Conservation (phyloP, 208 protist species). For the Tetramitus jugosus region DNA sequence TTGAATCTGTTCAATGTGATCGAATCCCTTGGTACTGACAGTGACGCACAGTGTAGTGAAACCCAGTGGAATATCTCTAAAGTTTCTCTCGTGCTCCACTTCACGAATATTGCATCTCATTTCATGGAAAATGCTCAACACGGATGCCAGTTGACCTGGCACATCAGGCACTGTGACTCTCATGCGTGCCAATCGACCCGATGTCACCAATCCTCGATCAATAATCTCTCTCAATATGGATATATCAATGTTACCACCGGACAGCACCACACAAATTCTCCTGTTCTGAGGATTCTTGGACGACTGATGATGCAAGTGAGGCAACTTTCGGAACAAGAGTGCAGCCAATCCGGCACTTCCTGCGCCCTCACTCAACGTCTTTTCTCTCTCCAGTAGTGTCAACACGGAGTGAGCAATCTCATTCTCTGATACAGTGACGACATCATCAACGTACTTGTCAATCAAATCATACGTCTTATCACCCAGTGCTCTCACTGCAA, state of each 20-base stretch:
- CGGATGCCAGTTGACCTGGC: constrained; percentile 38
- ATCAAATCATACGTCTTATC: constrained; percentile 57
- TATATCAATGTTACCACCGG: constrained; percentile 79
- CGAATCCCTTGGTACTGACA: neutral
- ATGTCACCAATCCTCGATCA: constrained; percentile 46
- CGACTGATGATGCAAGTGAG: constrained; percentile 37
- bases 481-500: constrained; percentile 68
- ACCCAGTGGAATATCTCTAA: neutral
- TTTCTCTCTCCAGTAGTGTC: constrained; percentile 69
- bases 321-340: constrained; percentile 54
- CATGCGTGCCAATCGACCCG: constrained; percentile 36
- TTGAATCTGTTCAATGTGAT: constrained; percentile 3
- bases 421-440: constrained; percentile 59
- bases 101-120: constrained; percentile 38
- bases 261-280: constrained; percentile 63
- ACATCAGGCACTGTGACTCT: constrained; percentile 36
- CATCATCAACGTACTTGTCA: constrained; percentile 58
- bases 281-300: constrained; percentile 41
- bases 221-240: constrained; percentile 43
- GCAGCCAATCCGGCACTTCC: constrained; percentile 63
- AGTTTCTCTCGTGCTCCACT: constrained; percentile 46
- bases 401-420: constrained; percentile 66
- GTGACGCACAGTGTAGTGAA: neutral
- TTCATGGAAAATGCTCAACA: constrained; percentile 28
- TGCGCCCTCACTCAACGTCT: constrained; percentile 72